phyloP scores from a whole-genome alignment of 1,139 yeast species.

The Nakaseomyces sp. region DNA sequence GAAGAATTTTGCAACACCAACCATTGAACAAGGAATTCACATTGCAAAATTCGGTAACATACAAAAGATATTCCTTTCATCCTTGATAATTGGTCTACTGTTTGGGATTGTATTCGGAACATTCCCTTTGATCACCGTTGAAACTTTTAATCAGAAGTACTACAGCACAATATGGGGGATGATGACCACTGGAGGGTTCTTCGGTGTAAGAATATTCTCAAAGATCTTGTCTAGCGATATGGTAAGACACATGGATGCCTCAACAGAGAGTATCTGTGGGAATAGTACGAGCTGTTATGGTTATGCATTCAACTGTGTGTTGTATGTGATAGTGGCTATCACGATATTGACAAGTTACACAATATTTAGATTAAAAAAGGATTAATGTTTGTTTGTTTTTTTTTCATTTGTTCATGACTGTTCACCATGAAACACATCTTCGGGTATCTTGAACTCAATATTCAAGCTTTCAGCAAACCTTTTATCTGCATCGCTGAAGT shows the following conservation, averaged over 20 bases:
- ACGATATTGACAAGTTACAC: neutral
- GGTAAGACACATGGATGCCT: conserved; percentile 29
- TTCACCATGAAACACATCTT: conserved; percentile 37
- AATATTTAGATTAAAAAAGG: neutral
- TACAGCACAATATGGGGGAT: conserved; percentile 81
- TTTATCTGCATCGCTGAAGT: conserved; percentile 71
- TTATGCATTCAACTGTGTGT: conserved; percentile 22
- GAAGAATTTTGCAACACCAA: neutral
- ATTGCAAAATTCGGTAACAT: conserved; percentile 4
- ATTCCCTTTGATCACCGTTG: conserved; percentile 73
- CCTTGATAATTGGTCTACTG: conserved; percentile 59
- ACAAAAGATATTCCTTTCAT: conserved; percentile 40
- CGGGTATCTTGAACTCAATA: conserved; percentile 58
- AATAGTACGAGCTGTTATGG: conserved; percentile 24
- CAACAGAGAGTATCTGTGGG: conserved; percentile 17
- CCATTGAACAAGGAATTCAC: neutral
- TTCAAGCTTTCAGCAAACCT: conserved; percentile 54
- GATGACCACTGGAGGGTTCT: conserved; percentile 48
- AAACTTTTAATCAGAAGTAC: conserved; percentile 60
- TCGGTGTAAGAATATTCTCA: conserved; percentile 34
- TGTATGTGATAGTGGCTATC: neutral
- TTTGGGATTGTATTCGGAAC: conserved; percentile 77
- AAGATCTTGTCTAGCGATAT: conserved; percentile 35
- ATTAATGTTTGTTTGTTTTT: too few species aligned
- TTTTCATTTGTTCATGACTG: too few species aligned